phyloP scores from a whole-genome alignment of 1,139 yeast species.

The Nakaseomyces nivariensis region DNA sequence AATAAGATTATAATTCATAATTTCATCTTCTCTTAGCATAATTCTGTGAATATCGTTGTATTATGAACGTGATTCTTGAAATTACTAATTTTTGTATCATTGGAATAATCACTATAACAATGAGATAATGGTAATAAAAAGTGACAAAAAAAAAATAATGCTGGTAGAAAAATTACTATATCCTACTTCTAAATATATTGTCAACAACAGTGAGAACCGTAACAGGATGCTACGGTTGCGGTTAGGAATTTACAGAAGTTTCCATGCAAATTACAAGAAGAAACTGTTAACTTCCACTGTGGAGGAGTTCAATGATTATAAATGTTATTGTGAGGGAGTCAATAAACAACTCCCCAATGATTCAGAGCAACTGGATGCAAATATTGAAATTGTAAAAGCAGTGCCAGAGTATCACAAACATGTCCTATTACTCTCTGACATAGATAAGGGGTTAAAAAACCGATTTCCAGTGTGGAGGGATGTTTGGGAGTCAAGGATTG shows the following conservation, averaged over 20 bases:
- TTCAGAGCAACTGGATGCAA: constrained; percentile 2
- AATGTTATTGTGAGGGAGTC: constrained; percentile 1
- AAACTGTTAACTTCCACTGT: not conserved
- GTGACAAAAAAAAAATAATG: too few species aligned
- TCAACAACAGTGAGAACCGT: too few species aligned
- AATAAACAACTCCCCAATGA: not conserved
- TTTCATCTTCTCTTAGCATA: too few species aligned
- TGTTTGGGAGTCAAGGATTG: not conserved
- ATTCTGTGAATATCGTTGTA: too few species aligned
- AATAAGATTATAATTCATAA: too few species aligned
- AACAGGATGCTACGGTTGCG: not conserved
- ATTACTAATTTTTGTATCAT: too few species aligned
- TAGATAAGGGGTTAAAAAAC: not conserved
- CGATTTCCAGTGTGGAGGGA: not conserved
- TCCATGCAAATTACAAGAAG: not conserved
- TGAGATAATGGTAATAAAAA: too few species aligned
- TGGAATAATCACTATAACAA: too few species aligned
- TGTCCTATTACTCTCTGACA: constrained; percentile 2
- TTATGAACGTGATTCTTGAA: too few species aligned
- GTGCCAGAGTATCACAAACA: constrained; percentile 3
- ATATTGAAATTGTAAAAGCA: not conserved
- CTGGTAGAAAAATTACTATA: too few species aligned
- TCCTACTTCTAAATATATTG: too few species aligned
- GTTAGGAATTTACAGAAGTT: not conserved
- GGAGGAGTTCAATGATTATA: not conserved